Conservation (phyloP, 768 basidiomycete species). For the Daedaleopsis nitida region DNA sequence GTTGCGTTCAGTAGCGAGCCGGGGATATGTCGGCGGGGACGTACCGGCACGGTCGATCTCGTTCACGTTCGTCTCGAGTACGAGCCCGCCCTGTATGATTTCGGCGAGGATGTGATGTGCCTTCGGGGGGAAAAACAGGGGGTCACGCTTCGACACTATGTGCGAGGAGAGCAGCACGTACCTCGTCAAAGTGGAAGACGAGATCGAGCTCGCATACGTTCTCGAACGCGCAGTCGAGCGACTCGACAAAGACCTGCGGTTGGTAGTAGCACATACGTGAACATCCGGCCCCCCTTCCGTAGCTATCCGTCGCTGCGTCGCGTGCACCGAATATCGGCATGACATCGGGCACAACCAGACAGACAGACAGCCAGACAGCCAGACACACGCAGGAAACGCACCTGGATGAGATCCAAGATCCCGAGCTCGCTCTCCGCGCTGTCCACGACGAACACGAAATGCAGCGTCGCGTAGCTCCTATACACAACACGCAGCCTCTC, state of each 20-base stretch:
- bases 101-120: slow-evolving; percentile 96
- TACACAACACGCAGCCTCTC: slow-evolving; percentile 89
- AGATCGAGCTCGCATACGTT: slow-evolving; percentile 98
- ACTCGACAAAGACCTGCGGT: slow-evolving; percentile 92
- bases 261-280: not conserved
- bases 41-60: slow-evolving; percentile 75
- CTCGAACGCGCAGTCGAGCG: slow-evolving; percentile 92
- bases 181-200: slow-evolving; percentile 99
- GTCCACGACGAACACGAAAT: slow-evolving; percentile 97
- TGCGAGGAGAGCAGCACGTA: slow-evolving; percentile 35
- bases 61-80: slow-evolving; percentile 92
- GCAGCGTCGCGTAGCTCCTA: slow-evolving; percentile 92
- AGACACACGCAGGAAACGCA: slow-evolving; percentile 36
- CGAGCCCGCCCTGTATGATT: slow-evolving; percentile 94
- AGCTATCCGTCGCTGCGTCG: too few species aligned
- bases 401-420: slow-evolving; percentile 95
- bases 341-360: not conserved
- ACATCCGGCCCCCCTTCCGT: not conserved
- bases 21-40: slow-evolving; percentile 23
- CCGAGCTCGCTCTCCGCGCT: slow-evolving; percentile 96
- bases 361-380: too few species aligned
- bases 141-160: too few species aligned
- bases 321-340: not conserved
- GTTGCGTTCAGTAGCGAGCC: not conserved
- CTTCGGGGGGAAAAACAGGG: slow-evolving; percentile 39